Evolutionary conservation across 2,329 filamentous ascomycete genomes (phyloP).

Genomic region (Rhytidhysteron rufulum): DNA sequence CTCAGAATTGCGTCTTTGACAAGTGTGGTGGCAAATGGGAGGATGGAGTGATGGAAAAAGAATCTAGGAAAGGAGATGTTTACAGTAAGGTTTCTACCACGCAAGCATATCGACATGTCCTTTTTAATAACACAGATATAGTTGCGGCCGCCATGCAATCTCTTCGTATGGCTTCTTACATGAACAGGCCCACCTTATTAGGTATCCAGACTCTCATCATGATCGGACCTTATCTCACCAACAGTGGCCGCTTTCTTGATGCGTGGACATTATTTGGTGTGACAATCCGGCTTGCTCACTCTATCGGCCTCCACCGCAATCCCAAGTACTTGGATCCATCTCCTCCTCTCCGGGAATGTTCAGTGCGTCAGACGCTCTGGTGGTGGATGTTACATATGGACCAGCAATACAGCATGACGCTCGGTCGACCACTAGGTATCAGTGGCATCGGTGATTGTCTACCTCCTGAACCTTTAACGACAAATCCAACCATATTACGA

Average conservation of each 20-base stretch:
- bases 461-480: constrained; percentile 43
- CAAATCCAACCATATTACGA: constrained; percentile 41
- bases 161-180: constrained; percentile 46
- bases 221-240: constrained; percentile 48
- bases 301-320: constrained; percentile 48
- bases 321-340: constrained; percentile 44
- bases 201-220: constrained; percentile 46
- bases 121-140: constrained; percentile 12
- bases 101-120: background rate
- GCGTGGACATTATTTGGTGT: constrained; percentile 49
- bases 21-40: constrained; percentile 37
- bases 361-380: constrained; percentile 44
- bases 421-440: constrained; percentile 47
- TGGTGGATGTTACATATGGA: constrained; percentile 54
- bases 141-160: constrained; percentile 50
- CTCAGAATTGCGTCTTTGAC: constrained; percentile 45
- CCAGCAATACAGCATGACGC: constrained; percentile 48
- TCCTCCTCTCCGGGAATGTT: constrained; percentile 39
- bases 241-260: constrained; percentile 48
- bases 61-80: constrained; percentile 38
- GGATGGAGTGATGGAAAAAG: constrained; percentile 31
- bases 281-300: constrained; percentile 47
- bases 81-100: constrained; percentile 38
- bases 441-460: constrained; percentile 49
- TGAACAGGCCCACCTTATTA: constrained; percentile 45